Evolutionary conservation across 2,329 filamentous ascomycete genomes (phyloP), one percentile per base, ranked within the genome.

Genomic region (Phoma sp.): DNA sequence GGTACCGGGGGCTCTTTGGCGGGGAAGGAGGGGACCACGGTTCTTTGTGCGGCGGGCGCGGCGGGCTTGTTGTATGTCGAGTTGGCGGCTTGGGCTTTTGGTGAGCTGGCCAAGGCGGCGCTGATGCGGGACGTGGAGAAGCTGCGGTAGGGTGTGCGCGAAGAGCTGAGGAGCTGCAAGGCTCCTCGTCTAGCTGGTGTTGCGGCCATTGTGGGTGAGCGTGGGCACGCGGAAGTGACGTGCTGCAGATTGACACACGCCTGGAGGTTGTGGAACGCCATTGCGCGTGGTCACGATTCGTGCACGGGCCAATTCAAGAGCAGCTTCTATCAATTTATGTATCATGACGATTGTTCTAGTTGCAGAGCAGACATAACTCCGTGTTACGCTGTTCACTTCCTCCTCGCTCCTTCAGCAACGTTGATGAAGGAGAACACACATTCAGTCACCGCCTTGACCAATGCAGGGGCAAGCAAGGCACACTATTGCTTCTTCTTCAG

Each of bases 1-100:
- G 72, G 68, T 3, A 71, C 62, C 7, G 71, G 71, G 7, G 73
- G 65, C 42, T 73, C 70, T 64, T 64, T 65, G 47, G 69, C 64
- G 44, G 65, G 58, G 54, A 67, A 66, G 24, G 58, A 50, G 29
- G 72, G 65, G 14, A 30, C 36, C 11, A 71, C 64, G 23, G 71
- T 73, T 18, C 71, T 65, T 46, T 50, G 27, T 2, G 59, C 40
- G n/a, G 63, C 63, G 44, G 55, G n/a, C 2, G 61, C 41, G 18
- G 61, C 29, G 22, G 52, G 7, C 7, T 56, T 41, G 35, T 56
- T 41, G 35, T 54, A 46, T 10, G 61, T 38, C 11, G 58, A 47
- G 5, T 57, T 61, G 24, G 57, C 47, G 11, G 63, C 49, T 30
- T 62, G 61, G 10, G 61, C 52, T 53, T 58, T 62, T 4, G 62